Conservation (phyloP, 345 rosid species). For the Aurinia saxatilis region DNA sequence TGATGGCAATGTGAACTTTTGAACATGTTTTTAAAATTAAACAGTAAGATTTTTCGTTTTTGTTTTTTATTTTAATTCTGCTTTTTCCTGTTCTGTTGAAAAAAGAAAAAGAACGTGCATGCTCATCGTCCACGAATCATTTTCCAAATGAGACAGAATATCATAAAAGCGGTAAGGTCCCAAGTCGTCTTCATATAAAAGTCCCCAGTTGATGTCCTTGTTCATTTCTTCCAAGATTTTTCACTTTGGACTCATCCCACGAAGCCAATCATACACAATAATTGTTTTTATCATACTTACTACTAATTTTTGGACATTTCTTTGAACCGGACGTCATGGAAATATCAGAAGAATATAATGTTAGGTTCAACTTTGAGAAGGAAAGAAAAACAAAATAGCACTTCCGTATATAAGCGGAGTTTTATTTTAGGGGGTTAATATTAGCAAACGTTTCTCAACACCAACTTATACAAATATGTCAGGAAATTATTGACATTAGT, state of each 20-base stretch:
- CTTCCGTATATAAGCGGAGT: too few species aligned
- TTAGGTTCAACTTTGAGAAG: too few species aligned
- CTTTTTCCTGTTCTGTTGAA: background rate
- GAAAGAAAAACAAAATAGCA: too few species aligned
- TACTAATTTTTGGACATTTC: too few species aligned
- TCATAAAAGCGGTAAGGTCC: constrained; percentile 8
- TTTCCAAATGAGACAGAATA: constrained; percentile 12
- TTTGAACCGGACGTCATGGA: too few species aligned
- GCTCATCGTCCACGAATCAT: constrained; percentile 2
- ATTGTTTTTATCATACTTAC: background rate
- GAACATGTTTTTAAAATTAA: background rate
- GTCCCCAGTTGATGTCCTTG: background rate
- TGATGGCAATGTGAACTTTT: too few species aligned
- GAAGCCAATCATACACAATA: background rate
- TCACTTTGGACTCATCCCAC: background rate
- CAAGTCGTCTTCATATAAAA: constrained; percentile 7
- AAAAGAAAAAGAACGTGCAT: constrained; percentile 2
- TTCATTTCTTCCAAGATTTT: background rate
- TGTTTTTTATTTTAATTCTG: too few species aligned
- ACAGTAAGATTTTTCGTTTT: background rate
- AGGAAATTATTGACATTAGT: too few species aligned
- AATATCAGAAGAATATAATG: too few species aligned
- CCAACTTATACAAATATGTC: too few species aligned
- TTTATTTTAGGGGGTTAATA: too few species aligned
- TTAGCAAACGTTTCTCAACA: too few species aligned